Evolutionary conservation across 805 yeast genomes (phyloP), one percentile per base, ranked within the genome.

Genomic region (Lipomyces orientalis): DNA sequence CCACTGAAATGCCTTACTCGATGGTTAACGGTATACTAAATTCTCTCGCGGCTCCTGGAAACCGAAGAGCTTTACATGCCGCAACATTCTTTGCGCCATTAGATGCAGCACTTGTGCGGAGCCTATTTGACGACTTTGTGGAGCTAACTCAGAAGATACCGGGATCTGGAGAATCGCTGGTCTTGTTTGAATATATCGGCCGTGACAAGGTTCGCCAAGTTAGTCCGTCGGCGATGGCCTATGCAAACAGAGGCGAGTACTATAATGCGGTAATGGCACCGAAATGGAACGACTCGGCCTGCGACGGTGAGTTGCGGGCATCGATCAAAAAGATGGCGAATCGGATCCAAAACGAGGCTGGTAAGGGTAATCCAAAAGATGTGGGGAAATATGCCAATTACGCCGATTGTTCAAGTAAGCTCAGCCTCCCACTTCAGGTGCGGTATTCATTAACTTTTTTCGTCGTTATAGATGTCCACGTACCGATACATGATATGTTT

Each of bases 361-460:
- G 25, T 4, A 22, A 16, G 25, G 2, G 5, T n/a, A 49, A 9
- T 22, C 4, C 19, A n/a, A 22, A 14, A 10, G 54, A 22, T 1
- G 54, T 49, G n/a, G 54, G 54, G 4, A 22, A 49, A 22, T 49
- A 49, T n/a, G 54, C 25, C 8, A 49, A 49, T 49, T 49, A 49
- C 29, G 29, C 29, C 29, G 29, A 25, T 25, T 25, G 1, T 49
- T 14, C 19, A 2, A 22, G 54, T 49, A 49, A 49, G 54, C 12
- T 19, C 25, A 25, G 29, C 29, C 29, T 25, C 3, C 29, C 3
- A 2, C 54, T 19, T 1, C n/a, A 19, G 19, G 29, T 49, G 5
- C 10, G 12, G 4, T 9, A 49, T 4, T 49, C 6, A n/a, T 49
- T 12, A 49, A 19, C 54, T 14, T 1, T 1, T 25, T 25, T 25